Evolutionary conservation across 768 basidiomycete genomes (phyloP).

Genomic region (Xerocomus potaroensis): DNA sequence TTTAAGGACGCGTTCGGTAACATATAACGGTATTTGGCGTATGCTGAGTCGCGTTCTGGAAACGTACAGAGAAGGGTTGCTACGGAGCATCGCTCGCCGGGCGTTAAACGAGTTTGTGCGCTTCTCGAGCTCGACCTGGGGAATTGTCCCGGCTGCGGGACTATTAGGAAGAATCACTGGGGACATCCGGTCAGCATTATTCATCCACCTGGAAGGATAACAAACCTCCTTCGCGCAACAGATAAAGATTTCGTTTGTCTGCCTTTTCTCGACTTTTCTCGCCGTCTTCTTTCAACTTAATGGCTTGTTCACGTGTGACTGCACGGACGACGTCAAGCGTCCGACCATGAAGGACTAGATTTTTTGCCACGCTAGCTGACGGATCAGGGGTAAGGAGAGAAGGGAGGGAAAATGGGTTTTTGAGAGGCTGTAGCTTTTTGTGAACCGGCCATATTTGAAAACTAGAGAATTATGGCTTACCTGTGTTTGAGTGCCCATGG

Average conservation of each 20-base stretch:
- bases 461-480: slow-evolving; percentile 24
- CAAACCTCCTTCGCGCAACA: slow-evolving; percentile 92
- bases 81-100: slow-evolving; percentile 75
- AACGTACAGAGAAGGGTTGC: slow-evolving; percentile 92
- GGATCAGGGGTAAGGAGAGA: slow-evolving; percentile 95
- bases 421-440: slow-evolving; percentile 44
- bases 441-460: neutral
- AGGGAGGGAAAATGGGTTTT: slow-evolving; percentile 82
- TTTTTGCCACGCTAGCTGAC: slow-evolving; percentile 75
- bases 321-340: slow-evolving; percentile 89
- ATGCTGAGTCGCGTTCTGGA: slow-evolving; percentile 92
- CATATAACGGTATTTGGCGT: slow-evolving; percentile 88
- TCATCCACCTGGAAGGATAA: neutral
- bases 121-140: slow-evolving; percentile 76
- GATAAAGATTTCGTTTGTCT: slow-evolving; percentile 94
- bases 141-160: slow-evolving; percentile 68
- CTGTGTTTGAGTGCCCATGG: slow-evolving; percentile 40
- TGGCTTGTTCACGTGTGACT: slow-evolving; percentile 85
- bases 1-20: slow-evolving; percentile 85
- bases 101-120: slow-evolving; percentile 84
- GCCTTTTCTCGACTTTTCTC: slow-evolving; percentile 83
- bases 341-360: slow-evolving; percentile 85
- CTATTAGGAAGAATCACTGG: slow-evolving; percentile 88
- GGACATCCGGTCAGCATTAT: neutral
- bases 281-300: slow-evolving; percentile 82